A percentile compares a stretch with the other conserved stretches of the same genome.
These are phyloP conservation scores for Sporothrix humicola DNA, from an alignment of 2,329 filamentous ascomycete species.

Conservation along the genomic window DNA sequence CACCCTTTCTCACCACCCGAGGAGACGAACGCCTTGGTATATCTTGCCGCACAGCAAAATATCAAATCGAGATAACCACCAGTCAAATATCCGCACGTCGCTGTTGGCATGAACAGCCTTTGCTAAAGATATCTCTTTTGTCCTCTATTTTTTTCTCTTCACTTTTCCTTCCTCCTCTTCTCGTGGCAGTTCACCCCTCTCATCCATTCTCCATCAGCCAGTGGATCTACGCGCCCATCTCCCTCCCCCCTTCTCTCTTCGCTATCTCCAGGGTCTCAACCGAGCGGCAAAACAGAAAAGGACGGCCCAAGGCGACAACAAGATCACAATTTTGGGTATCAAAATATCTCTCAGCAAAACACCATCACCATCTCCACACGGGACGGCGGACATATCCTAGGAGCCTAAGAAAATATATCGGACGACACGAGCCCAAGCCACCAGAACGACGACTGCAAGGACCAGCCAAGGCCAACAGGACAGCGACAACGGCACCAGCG, in stretches of 20 bases:
- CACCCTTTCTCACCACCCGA: neutral
- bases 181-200: neutral
- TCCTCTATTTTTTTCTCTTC: neutral
- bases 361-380: neutral
- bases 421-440: neutral
- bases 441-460: neutral
- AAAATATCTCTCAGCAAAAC: neutral
- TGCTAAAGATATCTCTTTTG: neutral
- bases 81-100: neutral
- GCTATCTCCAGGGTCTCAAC: neutral
- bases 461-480: neutral
- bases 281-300: constrained; percentile 1
- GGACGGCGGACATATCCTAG: neutral
- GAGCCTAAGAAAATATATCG: constrained; percentile 1
- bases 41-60: neutral
- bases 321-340: neutral
- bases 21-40: neutral
- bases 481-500: neutral
- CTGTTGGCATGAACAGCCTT: constrained; percentile 17
- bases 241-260: neutral
- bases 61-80: neutral
- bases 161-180: neutral
- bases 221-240: neutral
- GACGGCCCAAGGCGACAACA: neutral
- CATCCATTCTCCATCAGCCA: neutral